These are phyloP conservation scores for Calonectria crousiana DNA, from an alignment of 2,329 filamentous ascomycete species.

Conservation along the genomic window DNA sequence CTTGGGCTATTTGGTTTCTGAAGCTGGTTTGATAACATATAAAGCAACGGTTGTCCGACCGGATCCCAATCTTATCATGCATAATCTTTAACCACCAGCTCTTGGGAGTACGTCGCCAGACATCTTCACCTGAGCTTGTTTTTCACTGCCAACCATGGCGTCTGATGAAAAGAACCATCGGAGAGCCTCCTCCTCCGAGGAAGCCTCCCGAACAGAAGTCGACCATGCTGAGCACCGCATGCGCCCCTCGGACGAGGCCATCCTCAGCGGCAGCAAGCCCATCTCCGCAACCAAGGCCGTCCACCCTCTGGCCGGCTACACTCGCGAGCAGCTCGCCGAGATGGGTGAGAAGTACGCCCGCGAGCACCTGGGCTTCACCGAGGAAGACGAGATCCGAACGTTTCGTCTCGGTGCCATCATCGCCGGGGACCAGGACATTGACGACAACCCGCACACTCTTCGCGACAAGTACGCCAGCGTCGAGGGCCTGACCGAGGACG, in stretches of 20 bases:
- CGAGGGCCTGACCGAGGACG: conserved; percentile 67
- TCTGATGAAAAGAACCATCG: conserved; percentile 24
- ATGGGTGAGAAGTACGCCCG: conserved; percentile 71
- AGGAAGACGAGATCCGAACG: conserved; percentile 67
- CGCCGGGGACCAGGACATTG: conserved; percentile 61
- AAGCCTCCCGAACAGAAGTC: conserved; percentile 24
- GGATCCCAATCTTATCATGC: background rate
- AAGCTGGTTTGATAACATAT: background rate
- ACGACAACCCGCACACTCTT: conserved; percentile 28
- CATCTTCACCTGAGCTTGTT: background rate
- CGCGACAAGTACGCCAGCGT: conserved; percentile 59
- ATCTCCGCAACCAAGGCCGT: conserved; percentile 24
- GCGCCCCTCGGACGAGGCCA: conserved; percentile 22
- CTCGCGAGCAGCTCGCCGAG: conserved; percentile 60
- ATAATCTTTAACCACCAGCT: background rate
- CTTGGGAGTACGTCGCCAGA: background rate
- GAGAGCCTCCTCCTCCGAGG: conserved; percentile 20
- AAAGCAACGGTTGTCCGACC: background rate
- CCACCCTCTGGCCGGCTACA: conserved; percentile 56
- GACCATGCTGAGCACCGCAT: conserved; percentile 27
- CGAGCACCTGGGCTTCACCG: conserved; percentile 63
- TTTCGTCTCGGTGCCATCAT: conserved; percentile 72
- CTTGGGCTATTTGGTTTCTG: background rate
- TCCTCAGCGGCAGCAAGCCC: conserved; percentile 18
- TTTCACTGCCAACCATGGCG: background rate